A percentile compares a stretch with the other conserved stretches of the same genome.
Evolutionary conservation across 306 rosid species (phyloP).

Genomic region (Pachyrhizus erosus): DNA sequence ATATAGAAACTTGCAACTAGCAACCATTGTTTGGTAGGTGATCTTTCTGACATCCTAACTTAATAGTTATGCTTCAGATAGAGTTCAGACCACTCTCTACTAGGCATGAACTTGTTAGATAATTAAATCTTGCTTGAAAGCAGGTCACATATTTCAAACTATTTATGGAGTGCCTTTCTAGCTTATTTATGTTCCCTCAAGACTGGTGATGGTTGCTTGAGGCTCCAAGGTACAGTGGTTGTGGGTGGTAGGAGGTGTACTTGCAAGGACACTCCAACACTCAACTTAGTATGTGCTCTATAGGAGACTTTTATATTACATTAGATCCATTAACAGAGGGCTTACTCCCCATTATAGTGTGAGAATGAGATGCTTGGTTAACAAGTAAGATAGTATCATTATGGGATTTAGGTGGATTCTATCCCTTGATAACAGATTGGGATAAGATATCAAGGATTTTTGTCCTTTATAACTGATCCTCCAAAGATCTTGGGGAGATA

Average conservation of each 20-base stretch:
- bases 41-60: constrained; percentile 11
- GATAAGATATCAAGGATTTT: not conserved
- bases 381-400: constrained; percentile 3
- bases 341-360: not conserved
- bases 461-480: not conserved
- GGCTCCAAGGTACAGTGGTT: not conserved
- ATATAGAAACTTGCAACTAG: not conserved
- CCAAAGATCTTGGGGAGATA: not conserved
- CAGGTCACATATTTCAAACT: not conserved
- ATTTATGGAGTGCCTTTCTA: not conserved
- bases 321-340: not conserved
- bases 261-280: not conserved
- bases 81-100: not conserved
- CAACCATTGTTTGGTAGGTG: not conserved
- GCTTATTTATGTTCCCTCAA: not conserved
- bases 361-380: constrained; percentile 30
- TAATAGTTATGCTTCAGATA: not conserved
- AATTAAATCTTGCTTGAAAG: not conserved
- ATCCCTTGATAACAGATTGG: not conserved
- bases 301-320: not conserved
- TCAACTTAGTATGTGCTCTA: constrained; percentile 5
- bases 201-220: not conserved
- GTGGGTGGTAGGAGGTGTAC: not conserved
- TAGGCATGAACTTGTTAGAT: not conserved
- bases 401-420: constrained; percentile 8